phyloP scores from a whole-genome alignment of 495 filamentous ascomycete species.

The Neurospora sp. region DNA sequence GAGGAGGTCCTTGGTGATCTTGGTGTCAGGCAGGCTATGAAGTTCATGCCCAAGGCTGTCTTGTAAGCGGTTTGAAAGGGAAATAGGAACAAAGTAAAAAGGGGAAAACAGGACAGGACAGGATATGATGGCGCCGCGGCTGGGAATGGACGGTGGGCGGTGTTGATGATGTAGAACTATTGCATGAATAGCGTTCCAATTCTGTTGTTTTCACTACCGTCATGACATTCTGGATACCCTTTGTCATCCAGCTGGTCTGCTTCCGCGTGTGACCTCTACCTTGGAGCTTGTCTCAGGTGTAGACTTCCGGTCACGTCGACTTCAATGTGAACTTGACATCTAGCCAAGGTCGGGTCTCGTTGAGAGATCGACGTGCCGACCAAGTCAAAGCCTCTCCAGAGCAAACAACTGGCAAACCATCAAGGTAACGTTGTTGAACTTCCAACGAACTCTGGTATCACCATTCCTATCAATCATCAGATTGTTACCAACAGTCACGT shows the following conservation, averaged over 20 bases:
- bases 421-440: not conserved
- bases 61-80: conserved; percentile 34
- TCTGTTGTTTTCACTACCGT: not conserved
- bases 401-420: not conserved
- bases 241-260: not conserved
- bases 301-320: not conserved
- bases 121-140: not conserved
- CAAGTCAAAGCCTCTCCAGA: not conserved
- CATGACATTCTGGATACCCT: not conserved
- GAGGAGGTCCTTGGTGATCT: conserved; percentile 79
- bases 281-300: too few species aligned
- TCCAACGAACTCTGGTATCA: not conserved
- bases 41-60: conserved; percentile 74
- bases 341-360: not conserved
- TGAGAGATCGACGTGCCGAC: not conserved
- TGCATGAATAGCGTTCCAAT: not conserved
- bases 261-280: not conserved
- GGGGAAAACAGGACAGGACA: not conserved
- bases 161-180: not conserved
- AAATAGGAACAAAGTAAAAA: not conserved
- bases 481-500: not conserved
- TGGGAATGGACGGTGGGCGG: not conserved
- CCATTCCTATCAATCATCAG: not conserved
- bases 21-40: conserved; percentile 73
- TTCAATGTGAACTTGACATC: not conserved